A percentile compares a stretch with the other conserved stretches of the same genome.
These are phyloP conservation scores for Fraxinus angustifolia DNA, from an alignment of 305 asterid genomes.

Conservation along the genomic window DNA sequence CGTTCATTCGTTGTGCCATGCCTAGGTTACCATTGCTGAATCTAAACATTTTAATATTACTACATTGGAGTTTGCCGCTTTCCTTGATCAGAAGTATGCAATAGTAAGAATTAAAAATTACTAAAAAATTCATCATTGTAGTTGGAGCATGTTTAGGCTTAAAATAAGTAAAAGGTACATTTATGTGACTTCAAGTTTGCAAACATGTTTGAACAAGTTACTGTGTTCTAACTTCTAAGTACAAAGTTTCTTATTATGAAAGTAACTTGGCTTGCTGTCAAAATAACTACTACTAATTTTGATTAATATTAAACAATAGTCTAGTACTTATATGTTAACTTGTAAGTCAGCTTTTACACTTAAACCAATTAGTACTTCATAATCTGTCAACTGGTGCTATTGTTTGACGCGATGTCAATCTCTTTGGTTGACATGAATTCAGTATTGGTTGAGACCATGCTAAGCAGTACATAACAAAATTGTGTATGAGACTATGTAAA, in stretches of 20 bases:
- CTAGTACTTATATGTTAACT: not conserved
- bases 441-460: not conserved
- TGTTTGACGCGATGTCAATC: not conserved
- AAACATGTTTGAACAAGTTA: not conserved
- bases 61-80: not conserved
- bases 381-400: not conserved
- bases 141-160: not conserved
- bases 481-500: not conserved
- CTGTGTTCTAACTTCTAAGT: not conserved
- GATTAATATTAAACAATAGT: not conserved
- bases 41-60: not conserved
- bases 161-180: not conserved
- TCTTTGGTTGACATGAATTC: not conserved
- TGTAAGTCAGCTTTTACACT: not conserved
- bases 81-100: not conserved
- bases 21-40: not conserved
- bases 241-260: not conserved
- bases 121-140: not conserved
- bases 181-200: not conserved
- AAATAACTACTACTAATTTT: not conserved
- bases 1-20: not conserved
- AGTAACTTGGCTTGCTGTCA: not conserved
- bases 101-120: not conserved
- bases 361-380: not conserved
- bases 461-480: not conserved